These are phyloP conservation scores for Eragrostis nindensis DNA, from an alignment of 176 grass and related monocot genomes.

Conservation along the genomic window DNA sequence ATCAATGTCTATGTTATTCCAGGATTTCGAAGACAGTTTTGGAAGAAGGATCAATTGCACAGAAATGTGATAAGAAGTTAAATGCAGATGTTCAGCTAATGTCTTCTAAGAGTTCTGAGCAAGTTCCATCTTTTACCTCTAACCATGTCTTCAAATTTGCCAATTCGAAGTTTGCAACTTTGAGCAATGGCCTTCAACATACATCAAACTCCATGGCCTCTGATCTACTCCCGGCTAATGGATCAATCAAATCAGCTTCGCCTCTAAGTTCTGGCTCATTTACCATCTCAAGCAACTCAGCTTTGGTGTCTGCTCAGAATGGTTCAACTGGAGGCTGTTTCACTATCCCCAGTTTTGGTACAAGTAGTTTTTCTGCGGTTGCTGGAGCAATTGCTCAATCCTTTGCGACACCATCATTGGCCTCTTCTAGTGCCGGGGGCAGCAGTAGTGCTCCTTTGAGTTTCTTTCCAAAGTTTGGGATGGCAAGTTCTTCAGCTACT, in stretches of 20 bases:
- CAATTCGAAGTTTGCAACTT: constrained; percentile 30
- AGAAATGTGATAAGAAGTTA: constrained; percentile 18
- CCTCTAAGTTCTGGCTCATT: constrained; percentile 23
- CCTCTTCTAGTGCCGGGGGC: constrained; percentile 7
- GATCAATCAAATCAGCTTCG: background rate
- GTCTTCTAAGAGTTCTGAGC: constrained; percentile 36
- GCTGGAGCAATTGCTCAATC: constrained; percentile 5
- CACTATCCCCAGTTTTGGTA: constrained; percentile 22
- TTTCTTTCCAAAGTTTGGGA: constrained; percentile 19
- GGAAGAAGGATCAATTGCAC: constrained; percentile 26
- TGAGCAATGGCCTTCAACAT: constrained; percentile 39
- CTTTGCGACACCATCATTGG: constrained; percentile 12
- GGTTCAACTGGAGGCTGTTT: constrained; percentile 35
- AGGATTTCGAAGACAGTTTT: constrained; percentile 35
- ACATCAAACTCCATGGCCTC: constrained; percentile 11
- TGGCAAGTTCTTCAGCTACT: constrained; percentile 12
- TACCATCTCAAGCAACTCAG: background rate
- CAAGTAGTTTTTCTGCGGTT: constrained; percentile 19
- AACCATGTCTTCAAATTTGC: constrained; percentile 38
- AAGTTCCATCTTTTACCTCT: constrained; percentile 44
- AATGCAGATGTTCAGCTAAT: constrained; percentile 34
- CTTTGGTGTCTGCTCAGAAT: background rate
- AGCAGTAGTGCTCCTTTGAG: background rate
- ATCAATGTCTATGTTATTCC: background rate
- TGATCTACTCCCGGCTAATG: constrained; percentile 19